These are phyloP conservation scores for Eimeria praecox DNA, from an alignment of 169 alveolate species.

Conservation along the genomic window DNA sequence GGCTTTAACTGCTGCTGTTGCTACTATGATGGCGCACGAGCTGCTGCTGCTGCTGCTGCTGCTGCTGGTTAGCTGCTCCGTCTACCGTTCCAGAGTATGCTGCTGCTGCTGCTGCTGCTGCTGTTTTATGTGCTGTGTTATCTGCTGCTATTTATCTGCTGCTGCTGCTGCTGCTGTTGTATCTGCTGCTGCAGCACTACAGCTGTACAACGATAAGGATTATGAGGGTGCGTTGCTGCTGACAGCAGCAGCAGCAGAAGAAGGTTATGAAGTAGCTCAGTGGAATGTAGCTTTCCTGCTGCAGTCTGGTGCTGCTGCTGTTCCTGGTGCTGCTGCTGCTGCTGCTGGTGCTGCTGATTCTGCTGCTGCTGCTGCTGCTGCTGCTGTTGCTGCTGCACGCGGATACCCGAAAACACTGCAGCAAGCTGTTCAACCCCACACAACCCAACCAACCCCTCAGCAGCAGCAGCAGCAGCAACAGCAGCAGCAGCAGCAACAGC, in stretches of 20 bases:
- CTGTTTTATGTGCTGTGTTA: too few relatives aligned
- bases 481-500: slow-evolving; percentile 43
- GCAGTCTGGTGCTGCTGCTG: slow-evolving; percentile 15
- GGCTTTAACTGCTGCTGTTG: slow-evolving; percentile 3
- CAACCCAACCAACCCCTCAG: neutral
- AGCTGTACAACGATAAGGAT: slow-evolving; percentile 81
- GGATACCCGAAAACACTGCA: neutral
- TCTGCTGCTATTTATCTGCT: too few relatives aligned
- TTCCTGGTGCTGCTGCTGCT: slow-evolving; percentile 37
- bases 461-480: slow-evolving; percentile 25
- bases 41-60: slow-evolving; percentile 20
- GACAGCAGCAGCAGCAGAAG: slow-evolving; percentile 85
- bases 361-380: neutral
- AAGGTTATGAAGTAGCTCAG: slow-evolving; percentile 87
- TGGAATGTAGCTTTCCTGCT: slow-evolving; percentile 77
- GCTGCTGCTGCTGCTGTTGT: too few relatives aligned
- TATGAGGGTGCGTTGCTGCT: slow-evolving; percentile 83
- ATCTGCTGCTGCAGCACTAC: neutral
- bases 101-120: too few relatives aligned
- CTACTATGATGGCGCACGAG: too few relatives aligned
- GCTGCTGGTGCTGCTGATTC: slow-evolving; percentile 10
- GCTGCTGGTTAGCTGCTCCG: neutral
- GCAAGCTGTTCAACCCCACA: slow-evolving; percentile 3
- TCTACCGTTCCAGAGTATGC: neutral
- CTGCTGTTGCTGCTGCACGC: neutral